Conservation (phyloP, 2,329 filamentous ascomycete genomes). For the Colletotrichum theobromicola region DNA sequence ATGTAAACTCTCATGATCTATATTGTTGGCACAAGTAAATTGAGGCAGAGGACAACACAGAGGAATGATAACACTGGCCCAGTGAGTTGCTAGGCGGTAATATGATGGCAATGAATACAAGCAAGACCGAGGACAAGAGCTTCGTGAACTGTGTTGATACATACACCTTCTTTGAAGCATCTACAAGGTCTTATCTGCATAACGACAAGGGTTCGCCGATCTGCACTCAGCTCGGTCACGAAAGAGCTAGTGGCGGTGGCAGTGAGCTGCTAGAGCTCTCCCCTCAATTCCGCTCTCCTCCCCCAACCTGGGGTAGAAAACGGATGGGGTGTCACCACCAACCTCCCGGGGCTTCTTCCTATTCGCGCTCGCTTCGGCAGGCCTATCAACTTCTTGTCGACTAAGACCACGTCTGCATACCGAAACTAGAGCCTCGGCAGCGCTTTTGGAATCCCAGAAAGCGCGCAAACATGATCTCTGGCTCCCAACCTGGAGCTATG, state of each 20-base stretch:
- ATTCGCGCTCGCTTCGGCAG: slow-evolving; percentile 2
- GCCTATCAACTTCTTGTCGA: slow-evolving; percentile 3
- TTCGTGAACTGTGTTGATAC: background rate
- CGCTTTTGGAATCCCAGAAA: background rate
- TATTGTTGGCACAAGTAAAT: background rate
- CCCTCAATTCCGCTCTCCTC: background rate
- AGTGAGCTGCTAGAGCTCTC: background rate
- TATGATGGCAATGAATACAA: background rate
- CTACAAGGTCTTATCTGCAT: background rate
- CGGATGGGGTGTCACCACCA: background rate
- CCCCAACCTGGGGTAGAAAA: background rate
- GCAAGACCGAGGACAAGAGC: background rate
- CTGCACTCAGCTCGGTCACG: background rate
- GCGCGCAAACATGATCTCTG: background rate
- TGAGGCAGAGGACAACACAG: background rate
- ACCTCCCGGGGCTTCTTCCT: background rate
- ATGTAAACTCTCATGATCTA: background rate
- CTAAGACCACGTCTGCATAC: background rate
- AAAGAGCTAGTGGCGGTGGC: slow-evolving; percentile 17
- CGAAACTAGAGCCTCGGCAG: background rate
- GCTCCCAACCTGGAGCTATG: background rate
- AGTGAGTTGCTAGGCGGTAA: background rate
- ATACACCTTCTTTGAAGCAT: background rate
- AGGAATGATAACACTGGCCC: background rate
- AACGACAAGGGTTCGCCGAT: background rate